Evolutionary conservation across 2,329 filamentous ascomycete species (phyloP).

Genomic region (Plectosphaerella sp.): DNA sequence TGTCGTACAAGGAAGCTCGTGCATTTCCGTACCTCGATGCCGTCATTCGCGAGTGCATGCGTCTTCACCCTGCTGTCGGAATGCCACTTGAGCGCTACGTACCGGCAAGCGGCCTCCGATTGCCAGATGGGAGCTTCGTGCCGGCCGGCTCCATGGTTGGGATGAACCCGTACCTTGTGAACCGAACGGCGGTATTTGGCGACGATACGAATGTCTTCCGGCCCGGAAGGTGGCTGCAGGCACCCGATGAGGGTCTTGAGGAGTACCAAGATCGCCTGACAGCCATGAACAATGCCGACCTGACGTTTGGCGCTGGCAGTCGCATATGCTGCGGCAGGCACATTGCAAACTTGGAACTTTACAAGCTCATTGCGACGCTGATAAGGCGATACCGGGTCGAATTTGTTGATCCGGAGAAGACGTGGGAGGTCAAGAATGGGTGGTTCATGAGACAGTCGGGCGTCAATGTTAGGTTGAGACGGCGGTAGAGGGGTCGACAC

Average conservation of each 20-base stretch:
- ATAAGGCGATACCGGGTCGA: slow-evolving; percentile 34
- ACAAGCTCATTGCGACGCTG: slow-evolving; percentile 50
- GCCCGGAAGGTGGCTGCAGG: slow-evolving; percentile 51
- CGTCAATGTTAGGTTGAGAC: slow-evolving; percentile 1
- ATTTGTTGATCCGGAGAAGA: slow-evolving; percentile 19
- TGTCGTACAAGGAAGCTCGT: slow-evolving; percentile 41
- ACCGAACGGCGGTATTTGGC: slow-evolving; percentile 46
- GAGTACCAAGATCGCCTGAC: slow-evolving; percentile 23
- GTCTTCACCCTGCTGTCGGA: slow-evolving; percentile 50
- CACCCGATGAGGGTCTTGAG: slow-evolving; percentile 42
- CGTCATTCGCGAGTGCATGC: slow-evolving; percentile 52
- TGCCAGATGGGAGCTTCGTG: slow-evolving; percentile 46
- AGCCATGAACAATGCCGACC: slow-evolving; percentile 3
- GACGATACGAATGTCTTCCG: slow-evolving; percentile 45
- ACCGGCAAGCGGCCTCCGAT: slow-evolving; percentile 27
- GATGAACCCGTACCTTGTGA: slow-evolving; percentile 50
- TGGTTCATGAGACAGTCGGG: slow-evolving; percentile 12
- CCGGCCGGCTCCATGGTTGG: slow-evolving; percentile 49
- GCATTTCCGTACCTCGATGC: slow-evolving; percentile 50
- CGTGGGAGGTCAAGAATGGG: slow-evolving; percentile 7
- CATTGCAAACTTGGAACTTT: slow-evolving; percentile 51
- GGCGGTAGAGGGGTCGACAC: background rate
- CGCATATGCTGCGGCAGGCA: slow-evolving; percentile 53
- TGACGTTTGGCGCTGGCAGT: slow-evolving; percentile 47
- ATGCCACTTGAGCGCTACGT: slow-evolving; percentile 41